Base-by-base conservation (phyloP, 225 moss, liverwort and hornwort genomes). In the Physcomitrium patens region DNA sequence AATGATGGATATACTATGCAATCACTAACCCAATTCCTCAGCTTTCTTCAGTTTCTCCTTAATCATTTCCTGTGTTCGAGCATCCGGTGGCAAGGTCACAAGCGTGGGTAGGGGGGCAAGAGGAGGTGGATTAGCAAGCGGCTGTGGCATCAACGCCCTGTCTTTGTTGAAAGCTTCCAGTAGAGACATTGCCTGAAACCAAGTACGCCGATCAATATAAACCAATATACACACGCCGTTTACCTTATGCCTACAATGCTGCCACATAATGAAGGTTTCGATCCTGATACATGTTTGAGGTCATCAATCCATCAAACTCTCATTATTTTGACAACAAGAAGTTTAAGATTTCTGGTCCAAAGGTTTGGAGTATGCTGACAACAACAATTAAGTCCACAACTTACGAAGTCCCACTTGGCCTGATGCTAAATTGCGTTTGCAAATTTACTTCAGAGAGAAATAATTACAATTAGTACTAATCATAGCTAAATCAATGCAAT, bases 21-120 rank as follows among this genome's bases (percentile, higher is more conserved):
- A 60, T 3, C 13, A 54, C 83, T 49, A 81, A 93, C 93, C 91
- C 71, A 93, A 87, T 81, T 93, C 93, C 79, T 93, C 91, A 8
- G 93, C 91, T 82, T 87, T 89, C 80, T 91, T 93, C 72, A 93
- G 70, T 80, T 93, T 93, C 53, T 93, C 89, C 79, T 91, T 93
- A 53, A 93, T 93, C 85, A 91, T 89, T 78, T 93, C 93, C 68
- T 93, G 93, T 42, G 91, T 93, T 70, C 91, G 86, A 73, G 93
- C 87, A 84, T 93, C 93, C 17, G 91, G 91, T 67, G 93, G 91
- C 55, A 87, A 69, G 7, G 89, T 73, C 13, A 87, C 75, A 28
- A 91, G 70, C 28, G 85, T 89, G 45, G 93, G 93, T 66, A 93
- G 75, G 23, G 91, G 93, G 67, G 91, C 93, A 72, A 93, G 76